Conservation (phyloP, 78 protist species). For the Guillardia theta region DNA sequence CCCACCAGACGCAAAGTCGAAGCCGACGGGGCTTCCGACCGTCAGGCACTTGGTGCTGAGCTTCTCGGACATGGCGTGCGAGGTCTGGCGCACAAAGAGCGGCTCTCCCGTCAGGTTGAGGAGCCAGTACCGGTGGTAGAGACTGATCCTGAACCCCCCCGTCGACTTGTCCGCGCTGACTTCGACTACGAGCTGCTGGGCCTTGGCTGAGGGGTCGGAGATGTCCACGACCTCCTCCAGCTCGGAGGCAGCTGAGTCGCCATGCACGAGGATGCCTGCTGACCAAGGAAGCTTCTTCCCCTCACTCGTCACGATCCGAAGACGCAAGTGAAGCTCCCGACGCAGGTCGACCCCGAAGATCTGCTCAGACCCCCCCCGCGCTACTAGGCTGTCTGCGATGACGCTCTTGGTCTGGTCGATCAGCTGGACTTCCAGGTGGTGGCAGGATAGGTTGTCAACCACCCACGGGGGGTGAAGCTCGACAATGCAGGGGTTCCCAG, state of each 20-base stretch:
- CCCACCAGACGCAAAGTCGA: neutral
- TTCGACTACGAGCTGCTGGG: neutral
- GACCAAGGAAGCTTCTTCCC: neutral
- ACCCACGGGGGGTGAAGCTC: conserved; percentile 41
- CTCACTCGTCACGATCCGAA: neutral
- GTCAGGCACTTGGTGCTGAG: neutral
- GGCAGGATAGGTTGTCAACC: neutral
- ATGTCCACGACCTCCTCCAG: neutral
- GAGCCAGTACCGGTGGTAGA: neutral
- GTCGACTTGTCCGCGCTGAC: neutral
- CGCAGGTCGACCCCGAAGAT: conserved; percentile 4
- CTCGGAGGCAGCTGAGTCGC: neutral
- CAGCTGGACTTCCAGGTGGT: neutral
- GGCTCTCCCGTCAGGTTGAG: conserved; percentile 30
- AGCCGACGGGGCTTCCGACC: neutral
- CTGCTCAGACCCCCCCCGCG: neutral
- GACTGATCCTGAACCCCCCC: neutral
- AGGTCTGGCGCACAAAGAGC: neutral
- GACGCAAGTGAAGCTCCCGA: conserved; percentile 6
- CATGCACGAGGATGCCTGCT: neutral
- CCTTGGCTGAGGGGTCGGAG: neutral
- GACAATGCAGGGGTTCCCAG: neutral
- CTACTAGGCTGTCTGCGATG: neutral
- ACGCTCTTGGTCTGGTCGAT: neutral
- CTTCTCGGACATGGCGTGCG: neutral